phyloP scores from a whole-genome alignment of 2,329 filamentous ascomycete species.

The Cephalotrichum gorgonifer region DNA sequence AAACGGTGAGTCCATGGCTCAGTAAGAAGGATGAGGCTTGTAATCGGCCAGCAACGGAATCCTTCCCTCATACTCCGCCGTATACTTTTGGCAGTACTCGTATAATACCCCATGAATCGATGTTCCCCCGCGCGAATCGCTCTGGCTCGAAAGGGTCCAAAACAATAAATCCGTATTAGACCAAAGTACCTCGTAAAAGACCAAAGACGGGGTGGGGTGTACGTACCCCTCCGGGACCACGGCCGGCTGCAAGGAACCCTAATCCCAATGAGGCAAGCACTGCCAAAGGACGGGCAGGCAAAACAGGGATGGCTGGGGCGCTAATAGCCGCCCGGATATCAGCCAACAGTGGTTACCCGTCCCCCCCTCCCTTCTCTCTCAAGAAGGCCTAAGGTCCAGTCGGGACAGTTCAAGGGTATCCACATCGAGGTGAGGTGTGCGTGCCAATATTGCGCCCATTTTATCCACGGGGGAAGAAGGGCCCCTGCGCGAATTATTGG shows the following conservation, averaged over 20 bases:
- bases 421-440: not conserved
- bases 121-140: too few species aligned
- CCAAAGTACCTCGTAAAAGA: too few species aligned
- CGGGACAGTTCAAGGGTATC: not conserved
- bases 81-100: too few species aligned
- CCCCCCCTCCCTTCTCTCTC: too few species aligned
- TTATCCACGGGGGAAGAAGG: too few species aligned
- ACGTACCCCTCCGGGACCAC: not conserved
- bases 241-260: not conserved
- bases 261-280: not conserved
- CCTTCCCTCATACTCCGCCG: too few species aligned
- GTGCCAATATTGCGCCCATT: not conserved
- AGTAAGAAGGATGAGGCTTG: too few species aligned
- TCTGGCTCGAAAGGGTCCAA: too few species aligned
- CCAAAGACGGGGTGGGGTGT: not conserved
- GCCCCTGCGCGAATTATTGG: not conserved
- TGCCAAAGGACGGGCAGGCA: slow-evolving; percentile 1
- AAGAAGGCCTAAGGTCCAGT: not conserved
- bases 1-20: too few species aligned
- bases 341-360: not conserved
- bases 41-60: too few species aligned
- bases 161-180: too few species aligned
- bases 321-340: slow-evolving; percentile 4
- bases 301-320: slow-evolving; percentile 5
- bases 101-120: too few species aligned